Evolutionary conservation across 352 stramenopile genomes (phyloP).

Genomic region (Thalassiosira oceanica): DNA sequence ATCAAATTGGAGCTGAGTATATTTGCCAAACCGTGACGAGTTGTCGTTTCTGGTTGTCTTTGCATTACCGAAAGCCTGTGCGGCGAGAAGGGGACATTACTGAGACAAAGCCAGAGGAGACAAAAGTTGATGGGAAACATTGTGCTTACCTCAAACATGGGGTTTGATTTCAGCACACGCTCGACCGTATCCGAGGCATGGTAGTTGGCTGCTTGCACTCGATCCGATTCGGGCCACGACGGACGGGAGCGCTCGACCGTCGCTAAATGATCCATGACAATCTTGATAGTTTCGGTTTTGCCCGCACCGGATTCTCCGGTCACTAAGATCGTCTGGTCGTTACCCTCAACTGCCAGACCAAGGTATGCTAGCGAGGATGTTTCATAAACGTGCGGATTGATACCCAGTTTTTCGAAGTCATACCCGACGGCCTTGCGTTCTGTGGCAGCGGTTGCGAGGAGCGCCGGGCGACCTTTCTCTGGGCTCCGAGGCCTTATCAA

Average conservation of each 20-base stretch:
- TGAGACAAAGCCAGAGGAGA: too few relatives aligned
- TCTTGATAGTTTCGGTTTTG: conserved; percentile 96
- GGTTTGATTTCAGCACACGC: conserved; percentile 71
- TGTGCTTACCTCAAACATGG: conserved; percentile 86
- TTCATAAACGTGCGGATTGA: conserved; percentile 76
- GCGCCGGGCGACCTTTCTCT: not conserved
- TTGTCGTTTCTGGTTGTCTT: conserved; percentile 96
- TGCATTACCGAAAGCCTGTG: conserved; percentile 94
- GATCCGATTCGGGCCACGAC: conserved; percentile 87
- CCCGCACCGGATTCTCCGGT: conserved; percentile 90
- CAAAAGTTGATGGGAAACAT: too few relatives aligned
- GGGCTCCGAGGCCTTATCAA: not conserved
- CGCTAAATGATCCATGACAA: conserved; percentile 94
- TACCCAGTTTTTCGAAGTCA: conserved; percentile 51
- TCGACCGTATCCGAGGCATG: conserved; percentile 77
- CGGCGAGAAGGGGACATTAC: too few relatives aligned
- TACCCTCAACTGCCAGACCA: conserved; percentile 53
- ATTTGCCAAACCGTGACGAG: conserved; percentile 93
- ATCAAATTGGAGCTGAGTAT: conserved; percentile 93
- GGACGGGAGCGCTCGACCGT: conserved; percentile 79
- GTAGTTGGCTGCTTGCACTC: conserved; percentile 79
- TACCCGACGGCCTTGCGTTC: conserved; percentile 53
- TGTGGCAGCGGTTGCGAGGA: conserved; percentile 32
- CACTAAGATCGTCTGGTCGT: conserved; percentile 89
- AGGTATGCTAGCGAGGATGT: conserved; percentile 72